Evolutionary conservation across 495 filamentous ascomycete species (phyloP).

Genomic region (Penicillium subrubescens): DNA sequence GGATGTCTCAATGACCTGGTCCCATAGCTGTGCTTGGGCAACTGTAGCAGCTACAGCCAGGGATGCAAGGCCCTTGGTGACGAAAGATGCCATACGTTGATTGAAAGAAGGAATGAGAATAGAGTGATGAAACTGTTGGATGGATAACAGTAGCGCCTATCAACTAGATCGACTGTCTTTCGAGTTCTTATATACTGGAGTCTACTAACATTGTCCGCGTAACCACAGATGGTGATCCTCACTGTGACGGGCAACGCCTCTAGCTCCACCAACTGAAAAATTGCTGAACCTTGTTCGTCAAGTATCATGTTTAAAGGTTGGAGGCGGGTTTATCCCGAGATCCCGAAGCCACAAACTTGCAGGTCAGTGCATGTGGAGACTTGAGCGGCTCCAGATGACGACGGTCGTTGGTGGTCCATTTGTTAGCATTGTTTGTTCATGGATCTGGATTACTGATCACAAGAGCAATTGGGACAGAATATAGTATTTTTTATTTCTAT

Average conservation of each 20-base stretch:
- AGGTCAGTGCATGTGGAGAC: slow-evolving; percentile 7
- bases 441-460: not conserved
- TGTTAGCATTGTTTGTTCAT: not conserved
- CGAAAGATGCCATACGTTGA: slow-evolving; percentile 12
- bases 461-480: not conserved
- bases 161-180: not conserved
- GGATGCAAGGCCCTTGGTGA: slow-evolving; percentile 11
- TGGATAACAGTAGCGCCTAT: not conserved
- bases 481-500: not conserved
- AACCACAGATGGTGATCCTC: not conserved
- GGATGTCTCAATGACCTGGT: slow-evolving; percentile 27
- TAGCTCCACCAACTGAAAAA: not conserved
- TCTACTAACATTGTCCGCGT: not conserved
- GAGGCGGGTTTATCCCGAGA: not conserved
- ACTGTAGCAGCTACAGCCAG: slow-evolving; percentile 22
- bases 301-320: not conserved
- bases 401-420: not conserved
- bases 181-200: not conserved
- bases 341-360: slow-evolving; percentile 5
- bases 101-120: not conserved
- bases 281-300: not conserved
- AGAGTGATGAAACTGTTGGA: not conserved
- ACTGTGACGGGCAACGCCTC: not conserved
- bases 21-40: slow-evolving; percentile 25
- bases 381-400: slow-evolving; percentile 2